Percentiles rank a stretch among this genome's conserved stretches.
Conservation (phyloP, 345 rosid genomes). For the Clausena lansium region DNA sequence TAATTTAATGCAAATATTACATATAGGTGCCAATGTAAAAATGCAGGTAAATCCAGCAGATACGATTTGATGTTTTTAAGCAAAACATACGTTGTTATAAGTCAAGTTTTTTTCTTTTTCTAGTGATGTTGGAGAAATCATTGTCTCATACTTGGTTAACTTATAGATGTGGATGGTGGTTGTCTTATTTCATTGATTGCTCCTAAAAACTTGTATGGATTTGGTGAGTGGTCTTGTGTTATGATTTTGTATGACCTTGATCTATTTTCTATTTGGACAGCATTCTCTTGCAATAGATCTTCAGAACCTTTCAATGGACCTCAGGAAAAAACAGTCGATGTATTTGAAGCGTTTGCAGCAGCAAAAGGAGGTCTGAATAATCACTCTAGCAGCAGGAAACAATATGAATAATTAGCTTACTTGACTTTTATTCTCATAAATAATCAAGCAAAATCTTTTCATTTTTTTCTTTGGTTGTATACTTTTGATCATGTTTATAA, state of each 20-base stretch:
- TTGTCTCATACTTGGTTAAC: not conserved
- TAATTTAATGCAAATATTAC: not conserved
- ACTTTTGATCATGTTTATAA: not conserved
- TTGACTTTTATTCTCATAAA: not conserved
- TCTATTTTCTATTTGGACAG: slow-evolving; percentile 27
- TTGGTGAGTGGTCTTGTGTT: not conserved
- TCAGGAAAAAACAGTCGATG: slow-evolving; percentile 91
- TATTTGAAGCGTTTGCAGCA: slow-evolving; percentile 84
- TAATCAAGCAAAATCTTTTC: not conserved
- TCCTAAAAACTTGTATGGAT: not conserved
- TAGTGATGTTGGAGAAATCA: not conserved
- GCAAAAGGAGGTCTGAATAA: slow-evolving; percentile 69
- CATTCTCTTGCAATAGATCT: slow-evolving; percentile 90
- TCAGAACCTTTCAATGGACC: slow-evolving; percentile 82
- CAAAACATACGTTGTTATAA: not conserved
- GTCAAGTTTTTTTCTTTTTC: not conserved
- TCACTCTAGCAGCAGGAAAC: slow-evolving; percentile 3
- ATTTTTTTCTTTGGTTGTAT: not conserved
- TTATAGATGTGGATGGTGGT: not conserved
- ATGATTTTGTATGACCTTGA: not conserved
- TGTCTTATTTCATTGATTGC: not conserved
- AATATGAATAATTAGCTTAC: not conserved
- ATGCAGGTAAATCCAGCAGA: not conserved
- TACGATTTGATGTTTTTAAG: not conserved
- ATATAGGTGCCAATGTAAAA: not conserved